Evolutionary conservation across 257 asterid genomes (phyloP).

Genomic region (Rhazya stricta): DNA sequence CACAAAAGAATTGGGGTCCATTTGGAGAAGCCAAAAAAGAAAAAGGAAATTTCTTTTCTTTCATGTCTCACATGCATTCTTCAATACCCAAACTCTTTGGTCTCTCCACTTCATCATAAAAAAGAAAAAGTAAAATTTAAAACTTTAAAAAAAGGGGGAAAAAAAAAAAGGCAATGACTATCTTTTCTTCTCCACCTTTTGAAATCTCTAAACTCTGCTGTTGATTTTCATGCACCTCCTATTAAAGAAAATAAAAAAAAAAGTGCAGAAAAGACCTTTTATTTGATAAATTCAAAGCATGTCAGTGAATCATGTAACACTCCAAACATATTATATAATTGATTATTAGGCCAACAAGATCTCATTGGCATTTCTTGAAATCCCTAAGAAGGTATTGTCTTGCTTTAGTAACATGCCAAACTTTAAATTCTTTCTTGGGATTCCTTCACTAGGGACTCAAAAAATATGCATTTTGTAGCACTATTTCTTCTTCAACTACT

Average conservation of each 20-base stretch:
- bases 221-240: conserved; percentile 53
- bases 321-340: conserved; percentile 12
- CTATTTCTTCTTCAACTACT: no score
- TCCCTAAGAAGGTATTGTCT: conserved; percentile 58
- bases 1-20: conserved; percentile 14
- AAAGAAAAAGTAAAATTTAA: no score
- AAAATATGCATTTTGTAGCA: background rate
- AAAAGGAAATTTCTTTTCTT: background rate
- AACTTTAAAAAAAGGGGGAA: no score
- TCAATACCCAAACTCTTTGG: conserved; percentile 13
- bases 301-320: conserved; percentile 31
- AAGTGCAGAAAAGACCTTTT: conserved; percentile 25
- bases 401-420: conserved; percentile 83
- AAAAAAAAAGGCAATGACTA: conserved; percentile 35
- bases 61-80: conserved; percentile 7
- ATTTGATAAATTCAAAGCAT: conserved; percentile 34
- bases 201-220: conserved; percentile 28
- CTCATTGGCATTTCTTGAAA: conserved; percentile 50
- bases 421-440: conserved; percentile 28
- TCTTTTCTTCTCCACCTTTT: conserved; percentile 33
- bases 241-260: conserved; percentile 1
- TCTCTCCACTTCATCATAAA: conserved; percentile 22
- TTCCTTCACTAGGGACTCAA: conserved; percentile 2
- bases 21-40: conserved; percentile 14
- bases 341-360: conserved; percentile 36